phyloP scores from a whole-genome alignment of 2,329 filamentous ascomycete genomes.

The Diaporthe amygdali region DNA sequence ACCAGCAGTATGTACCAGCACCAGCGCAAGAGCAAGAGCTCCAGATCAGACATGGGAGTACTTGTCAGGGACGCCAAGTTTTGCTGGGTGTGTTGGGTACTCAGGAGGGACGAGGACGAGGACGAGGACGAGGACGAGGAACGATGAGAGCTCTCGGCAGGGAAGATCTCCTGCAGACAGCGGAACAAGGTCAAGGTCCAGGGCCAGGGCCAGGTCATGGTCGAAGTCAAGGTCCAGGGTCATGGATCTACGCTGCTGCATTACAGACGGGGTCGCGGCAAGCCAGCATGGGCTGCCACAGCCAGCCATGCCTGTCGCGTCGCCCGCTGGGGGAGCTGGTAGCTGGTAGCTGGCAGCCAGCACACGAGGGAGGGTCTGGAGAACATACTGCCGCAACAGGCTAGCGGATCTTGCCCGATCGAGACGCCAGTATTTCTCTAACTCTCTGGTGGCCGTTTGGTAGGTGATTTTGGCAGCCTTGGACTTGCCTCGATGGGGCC shows the following conservation, averaged over 20 bases:
- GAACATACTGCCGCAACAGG: conserved; percentile 1
- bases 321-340: not conserved
- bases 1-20: too few species aligned
- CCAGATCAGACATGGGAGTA: not conserved
- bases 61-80: not conserved
- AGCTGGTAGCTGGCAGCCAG: not conserved
- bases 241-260: not conserved
- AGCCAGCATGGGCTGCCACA: not conserved
- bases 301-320: not conserved
- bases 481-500: too few species aligned
- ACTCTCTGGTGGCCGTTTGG: too few species aligned
- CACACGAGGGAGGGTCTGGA: not conserved
- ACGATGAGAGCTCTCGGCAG: not conserved
- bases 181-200: not conserved
- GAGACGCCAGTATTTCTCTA: not conserved
- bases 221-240: not conserved
- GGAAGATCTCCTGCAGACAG: conserved; percentile 11
- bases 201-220: not conserved
- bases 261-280: conserved; percentile 1
- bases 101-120: not conserved
- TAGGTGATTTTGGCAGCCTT: too few species aligned
- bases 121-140: not conserved
- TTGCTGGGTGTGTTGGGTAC: not conserved
- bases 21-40: not conserved
- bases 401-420: not conserved